Evolutionary conservation across 2,329 filamentous ascomycete species (phyloP), one percentile per base, ranked within the genome.

Genomic region (Colletotrichum plurivorum): DNA sequence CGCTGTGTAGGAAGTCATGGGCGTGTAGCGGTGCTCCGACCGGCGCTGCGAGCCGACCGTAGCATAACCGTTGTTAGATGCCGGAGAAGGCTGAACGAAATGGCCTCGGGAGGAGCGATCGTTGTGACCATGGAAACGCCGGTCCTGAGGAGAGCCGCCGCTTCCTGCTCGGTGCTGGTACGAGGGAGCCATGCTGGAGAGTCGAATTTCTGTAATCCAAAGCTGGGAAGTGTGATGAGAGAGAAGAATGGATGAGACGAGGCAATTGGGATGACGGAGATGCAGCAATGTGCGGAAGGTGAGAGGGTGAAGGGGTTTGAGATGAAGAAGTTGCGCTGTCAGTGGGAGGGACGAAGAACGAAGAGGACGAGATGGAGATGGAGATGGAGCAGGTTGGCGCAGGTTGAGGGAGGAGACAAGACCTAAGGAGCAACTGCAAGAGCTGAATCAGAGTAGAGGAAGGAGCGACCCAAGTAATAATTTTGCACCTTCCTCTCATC

Each of bases 181-280:
- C 16, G n/a, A 36, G 4, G 61, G 63, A 59, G 65, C 61, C 65
- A 68, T 68, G 22, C 18, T 36, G 22, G 36, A 46, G 46, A 39
- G 10, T 20, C 20, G 49, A 12, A 16, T 4, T 39, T 22, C 31
- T 20, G 27, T 16, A 16, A 39, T 54, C 52, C 31, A 39, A 54
- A 54, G 52, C 16, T 48, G 25, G 27, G n/a, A 12, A 18, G 27
- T 15, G 5, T 12, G 20, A 49, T 51, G 46, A 31, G 31, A 60
- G 12, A 15, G 18, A 20, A 12, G 22, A 15, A 52, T 52, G 46
- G 46, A 49, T 49, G 46, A 46, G n/a, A 46, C 9, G 41, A 57
- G 16, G 55, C 18, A 46, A n/a, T 27, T 41, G 12, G 9, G 27
- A 48, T 48, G 45, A 27, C 36, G 45, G 46, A 52, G 46, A 20